Conservation (phyloP, 805 yeast genomes). For the Metschnikowia reukaufii region DNA sequence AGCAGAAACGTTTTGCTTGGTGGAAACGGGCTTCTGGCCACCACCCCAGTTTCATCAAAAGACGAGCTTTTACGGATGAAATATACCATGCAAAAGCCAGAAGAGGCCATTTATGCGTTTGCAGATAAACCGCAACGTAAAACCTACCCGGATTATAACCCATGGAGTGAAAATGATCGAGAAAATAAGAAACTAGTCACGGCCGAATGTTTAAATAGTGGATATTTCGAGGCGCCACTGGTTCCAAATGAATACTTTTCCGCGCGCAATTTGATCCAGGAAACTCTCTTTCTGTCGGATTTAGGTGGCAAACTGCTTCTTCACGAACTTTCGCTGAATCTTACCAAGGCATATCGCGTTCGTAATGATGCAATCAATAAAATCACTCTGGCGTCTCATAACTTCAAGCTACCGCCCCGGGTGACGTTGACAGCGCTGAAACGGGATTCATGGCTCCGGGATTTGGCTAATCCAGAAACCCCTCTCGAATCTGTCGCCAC, state of each 20-base stretch:
- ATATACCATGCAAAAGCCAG: slow-evolving; percentile 38
- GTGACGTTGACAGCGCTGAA: slow-evolving; percentile 88
- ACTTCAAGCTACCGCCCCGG: slow-evolving; percentile 78
- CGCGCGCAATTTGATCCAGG: slow-evolving; percentile 60
- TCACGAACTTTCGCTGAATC: slow-evolving; percentile 38
- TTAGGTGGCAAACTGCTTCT: slow-evolving; percentile 36
- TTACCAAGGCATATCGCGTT: slow-evolving; percentile 37
- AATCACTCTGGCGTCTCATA: slow-evolving; percentile 33
- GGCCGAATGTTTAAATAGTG: slow-evolving; percentile 58
- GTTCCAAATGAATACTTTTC: slow-evolving; percentile 69
- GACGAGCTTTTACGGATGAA: slow-evolving; percentile 39
- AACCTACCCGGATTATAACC: slow-evolving; percentile 66
- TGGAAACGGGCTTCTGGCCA: slow-evolving; percentile 17
- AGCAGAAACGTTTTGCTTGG: slow-evolving; percentile 18
- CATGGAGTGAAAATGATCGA: slow-evolving; percentile 50
- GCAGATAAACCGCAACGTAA: slow-evolving; percentile 21
- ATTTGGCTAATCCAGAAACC: slow-evolving; percentile 64
- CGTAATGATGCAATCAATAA: slow-evolving; percentile 43
- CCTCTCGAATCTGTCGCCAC: slow-evolving; percentile 69
- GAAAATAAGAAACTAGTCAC: slow-evolving; percentile 49
- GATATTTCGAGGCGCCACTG: slow-evolving; percentile 62
- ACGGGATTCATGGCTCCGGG: slow-evolving; percentile 81
- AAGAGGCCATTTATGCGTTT: slow-evolving; percentile 33
- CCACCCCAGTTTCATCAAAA: slow-evolving; percentile 22
- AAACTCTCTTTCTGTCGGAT: slow-evolving; percentile 38